Conservation (phyloP, 108 stramenopile species). For the Cyclotella atomus region DNA sequence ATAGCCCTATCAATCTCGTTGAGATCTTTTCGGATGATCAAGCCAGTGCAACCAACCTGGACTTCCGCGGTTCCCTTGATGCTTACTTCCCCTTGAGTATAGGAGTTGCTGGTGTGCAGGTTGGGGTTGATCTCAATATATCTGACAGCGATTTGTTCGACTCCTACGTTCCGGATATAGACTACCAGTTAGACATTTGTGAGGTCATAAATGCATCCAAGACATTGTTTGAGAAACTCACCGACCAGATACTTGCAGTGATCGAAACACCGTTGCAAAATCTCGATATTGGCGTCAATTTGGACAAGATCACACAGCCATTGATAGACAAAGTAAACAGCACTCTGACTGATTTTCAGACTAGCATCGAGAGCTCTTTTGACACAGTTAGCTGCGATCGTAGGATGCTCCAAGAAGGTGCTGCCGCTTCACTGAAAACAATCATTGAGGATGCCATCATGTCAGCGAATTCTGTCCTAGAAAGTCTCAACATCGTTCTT, state of each 20-base stretch:
- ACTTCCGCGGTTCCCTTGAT: not conserved
- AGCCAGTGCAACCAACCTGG: not conserved
- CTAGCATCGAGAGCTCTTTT: not conserved
- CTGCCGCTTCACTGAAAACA: not conserved
- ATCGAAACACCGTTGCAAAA: constrained; percentile 1
- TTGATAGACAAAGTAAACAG: not conserved
- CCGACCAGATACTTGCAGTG: not conserved
- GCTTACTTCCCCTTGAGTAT: not conserved
- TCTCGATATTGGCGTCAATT: not conserved
- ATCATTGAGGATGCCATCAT: not conserved
- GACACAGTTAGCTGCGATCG: not conserved
- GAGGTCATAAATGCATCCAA: not conserved
- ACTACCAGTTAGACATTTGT: not conserved
- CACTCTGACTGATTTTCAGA: not conserved
- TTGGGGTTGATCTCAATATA: not conserved
- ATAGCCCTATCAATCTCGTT: not conserved
- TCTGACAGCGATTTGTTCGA: not conserved
- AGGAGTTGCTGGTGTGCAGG: not conserved
- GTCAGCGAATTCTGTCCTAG: not conserved
- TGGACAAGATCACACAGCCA: not conserved
- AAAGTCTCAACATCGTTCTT: not conserved
- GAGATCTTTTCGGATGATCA: not conserved
- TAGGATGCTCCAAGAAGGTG: not conserved
- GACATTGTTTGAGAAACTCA: not conserved
- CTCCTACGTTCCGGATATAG: too few species aligned